phyloP scores from a whole-genome alignment of 2,329 filamentous ascomycete species.

The Daldinia sp. region DNA sequence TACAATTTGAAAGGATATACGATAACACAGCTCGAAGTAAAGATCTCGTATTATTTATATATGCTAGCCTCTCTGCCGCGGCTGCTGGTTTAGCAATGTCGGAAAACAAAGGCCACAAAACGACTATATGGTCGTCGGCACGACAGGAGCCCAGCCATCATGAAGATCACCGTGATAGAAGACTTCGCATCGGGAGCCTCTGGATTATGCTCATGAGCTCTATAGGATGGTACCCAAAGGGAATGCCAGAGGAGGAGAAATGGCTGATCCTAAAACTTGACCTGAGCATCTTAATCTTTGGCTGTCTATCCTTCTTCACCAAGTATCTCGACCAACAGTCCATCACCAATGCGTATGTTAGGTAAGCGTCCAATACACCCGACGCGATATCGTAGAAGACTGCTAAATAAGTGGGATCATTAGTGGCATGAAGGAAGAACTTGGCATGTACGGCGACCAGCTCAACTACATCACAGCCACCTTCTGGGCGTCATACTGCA shows the following conservation, averaged over 20 bases:
- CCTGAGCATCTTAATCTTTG: slow-evolving; percentile 50
- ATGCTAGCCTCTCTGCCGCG: neutral
- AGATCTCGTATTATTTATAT: neutral
- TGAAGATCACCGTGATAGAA: neutral
- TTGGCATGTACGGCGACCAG: slow-evolving; percentile 48
- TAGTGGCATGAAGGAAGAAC: slow-evolving; percentile 51
- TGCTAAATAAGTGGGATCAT: slow-evolving; percentile 7
- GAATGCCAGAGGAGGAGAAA: slow-evolving; percentile 48
- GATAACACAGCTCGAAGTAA: neutral
- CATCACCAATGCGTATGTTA: slow-evolving; percentile 51
- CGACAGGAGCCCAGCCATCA: neutral
- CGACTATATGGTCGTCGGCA: neutral
- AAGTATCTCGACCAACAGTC: slow-evolving; percentile 51
- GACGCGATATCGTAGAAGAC: neutral
- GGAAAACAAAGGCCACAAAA: slow-evolving; percentile 7
- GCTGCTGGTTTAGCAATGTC: neutral
- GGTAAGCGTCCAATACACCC: slow-evolving; percentile 33
- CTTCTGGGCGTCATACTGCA: slow-evolving; percentile 52
- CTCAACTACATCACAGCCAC: slow-evolving; percentile 45
- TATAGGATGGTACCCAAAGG: slow-evolving; percentile 47
- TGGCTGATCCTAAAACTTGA: slow-evolving; percentile 49
- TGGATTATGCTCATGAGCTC: slow-evolving; percentile 30
- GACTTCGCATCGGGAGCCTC: neutral
- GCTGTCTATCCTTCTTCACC: slow-evolving; percentile 52
- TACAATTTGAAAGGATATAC: neutral